Base-by-base conservation (phyloP, 768 basidiomycete species). In the Tylopilus cervinicoccineus region DNA sequence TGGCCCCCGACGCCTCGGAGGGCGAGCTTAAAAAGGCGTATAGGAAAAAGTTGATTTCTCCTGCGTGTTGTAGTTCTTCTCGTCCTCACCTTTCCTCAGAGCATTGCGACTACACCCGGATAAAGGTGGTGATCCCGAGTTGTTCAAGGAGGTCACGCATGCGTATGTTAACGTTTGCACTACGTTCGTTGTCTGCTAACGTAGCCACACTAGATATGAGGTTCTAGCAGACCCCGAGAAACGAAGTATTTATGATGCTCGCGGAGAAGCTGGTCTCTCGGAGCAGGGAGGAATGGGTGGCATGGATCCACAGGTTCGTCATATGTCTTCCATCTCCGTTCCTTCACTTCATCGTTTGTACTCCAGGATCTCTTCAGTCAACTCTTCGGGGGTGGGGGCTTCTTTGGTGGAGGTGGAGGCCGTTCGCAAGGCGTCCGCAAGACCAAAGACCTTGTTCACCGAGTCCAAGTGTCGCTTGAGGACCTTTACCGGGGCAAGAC, bases 401-500 rank as follows among this genome's bases (percentile, higher is more conserved):
- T 88, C 64, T 87, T 88, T 55, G 86, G 87, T 31, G 86, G 81
- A 2, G 61, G 58, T 0, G 81, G 81, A n/a, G 78, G 81, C 19
- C 72, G 79, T 50, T 74, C 79, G 20, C 79, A 76, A 53, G 89
- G 87, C 13, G 84, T 88, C 17, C 88, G 93, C 63, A 93, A 90
- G 70, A 96, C 93, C 51, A 98, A 98, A 69, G 96, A 99, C 70
- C 89, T 99, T 56, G 88, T 98, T 5, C 96, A 99, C 71, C 88
- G 94, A 48, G 90, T 98, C 54, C 79, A 88, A 63, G 93, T 97
- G 62, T 83, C 92, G n/a, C 83, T 99, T 54, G 95, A 98, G 71
- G 96, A 99, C 67, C 81, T 99, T 5, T 98, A 97, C 83, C 93
- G 90, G 69, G 95, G 96, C 70, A 99, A 98, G 72, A 95, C 93